phyloP scores from a whole-genome alignment of 495 filamentous ascomycete species.

The Entonaema liquescens region DNA sequence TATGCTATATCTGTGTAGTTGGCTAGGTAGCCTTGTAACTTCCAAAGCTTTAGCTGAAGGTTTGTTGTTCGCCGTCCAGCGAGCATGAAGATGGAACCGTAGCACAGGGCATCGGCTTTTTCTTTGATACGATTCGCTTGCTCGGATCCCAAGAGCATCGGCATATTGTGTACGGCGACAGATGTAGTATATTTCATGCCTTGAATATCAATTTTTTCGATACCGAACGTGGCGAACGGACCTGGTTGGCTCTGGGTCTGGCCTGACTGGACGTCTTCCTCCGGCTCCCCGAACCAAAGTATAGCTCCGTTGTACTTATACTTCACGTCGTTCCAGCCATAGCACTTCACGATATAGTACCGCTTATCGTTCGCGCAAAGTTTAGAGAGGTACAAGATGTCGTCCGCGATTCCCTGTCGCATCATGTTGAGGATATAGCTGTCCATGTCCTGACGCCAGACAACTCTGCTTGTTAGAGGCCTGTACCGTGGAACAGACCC shows the following conservation, averaged over 20 bases:
- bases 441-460: conserved; percentile 78
- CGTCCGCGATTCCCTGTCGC: conserved; percentile 57
- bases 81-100: conserved; percentile 54
- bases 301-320: conserved; percentile 49
- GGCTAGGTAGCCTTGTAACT: conserved; percentile 68
- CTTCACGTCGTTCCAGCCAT: conserved; percentile 47
- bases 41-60: conserved; percentile 70
- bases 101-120: conserved; percentile 40
- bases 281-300: conserved; percentile 46
- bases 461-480: conserved; percentile 15
- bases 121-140: conserved; percentile 43
- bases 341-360: conserved; percentile 48
- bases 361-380: conserved; percentile 37
- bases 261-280: not conserved
- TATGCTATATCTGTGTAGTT: conserved; percentile 26
- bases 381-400: conserved; percentile 44
- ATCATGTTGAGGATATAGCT: conserved; percentile 63
- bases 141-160: conserved; percentile 52
- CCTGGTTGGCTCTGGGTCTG: conserved; percentile 18
- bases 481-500: not conserved
- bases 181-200: conserved; percentile 26
- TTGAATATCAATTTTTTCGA: conserved; percentile 30
- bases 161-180: conserved; percentile 56
- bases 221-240: conserved; percentile 44
- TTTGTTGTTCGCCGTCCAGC: conserved; percentile 56